Evolutionary conservation across 2,329 filamentous ascomycete genomes (phyloP).

Genomic region (Fusarium tjaetaba): DNA sequence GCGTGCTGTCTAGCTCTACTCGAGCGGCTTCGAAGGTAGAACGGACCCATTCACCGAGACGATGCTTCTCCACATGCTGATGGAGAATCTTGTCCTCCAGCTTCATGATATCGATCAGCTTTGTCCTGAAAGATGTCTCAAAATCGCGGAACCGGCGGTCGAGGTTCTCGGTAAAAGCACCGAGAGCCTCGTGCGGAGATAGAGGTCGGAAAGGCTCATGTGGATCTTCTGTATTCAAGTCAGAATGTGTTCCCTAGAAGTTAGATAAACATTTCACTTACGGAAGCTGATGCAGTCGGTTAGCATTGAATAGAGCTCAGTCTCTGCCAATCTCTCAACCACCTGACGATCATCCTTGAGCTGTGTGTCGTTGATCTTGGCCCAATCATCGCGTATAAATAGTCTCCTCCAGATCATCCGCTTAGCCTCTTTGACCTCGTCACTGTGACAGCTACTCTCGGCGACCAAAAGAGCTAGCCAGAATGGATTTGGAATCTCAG

Average conservation of each 20-base stretch:
- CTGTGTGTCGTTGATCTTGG: conserved; percentile 78
- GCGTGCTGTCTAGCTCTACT: conserved; percentile 45
- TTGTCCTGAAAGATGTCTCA: conserved; percentile 71
- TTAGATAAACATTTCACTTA: conserved; percentile 54
- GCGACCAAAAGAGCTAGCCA: conserved; percentile 75
- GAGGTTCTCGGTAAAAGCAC: conserved; percentile 69
- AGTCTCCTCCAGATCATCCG: conserved; percentile 86
- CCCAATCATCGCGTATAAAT: conserved; percentile 87
- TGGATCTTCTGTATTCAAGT: conserved; percentile 52
- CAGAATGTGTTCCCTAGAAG: conserved; percentile 37
- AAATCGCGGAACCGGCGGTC: conserved; percentile 68
- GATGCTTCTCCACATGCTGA: conserved; percentile 72
- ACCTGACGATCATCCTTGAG: conserved; percentile 77
- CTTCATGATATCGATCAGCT: conserved; percentile 76
- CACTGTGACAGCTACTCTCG: conserved; percentile 64
- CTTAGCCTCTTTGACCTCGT: conserved; percentile 67
- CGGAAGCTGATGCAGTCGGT: conserved; percentile 71
- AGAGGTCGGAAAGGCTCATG: conserved; percentile 57
- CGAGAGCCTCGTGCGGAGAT: conserved; percentile 63
- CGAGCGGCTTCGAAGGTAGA: conserved; percentile 53
- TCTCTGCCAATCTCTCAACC: conserved; percentile 68
- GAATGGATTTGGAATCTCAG: conserved; percentile 75
- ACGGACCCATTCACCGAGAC: conserved; percentile 74
- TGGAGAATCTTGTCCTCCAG: conserved; percentile 75
- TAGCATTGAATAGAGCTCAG: conserved; percentile 75